Percentiles rank a stretch among this genome's conserved stretches.
phyloP scores from a whole-genome alignment of 2,329 filamentous ascomycete genomes.

The Pyrenophora tritici-repentis region DNA sequence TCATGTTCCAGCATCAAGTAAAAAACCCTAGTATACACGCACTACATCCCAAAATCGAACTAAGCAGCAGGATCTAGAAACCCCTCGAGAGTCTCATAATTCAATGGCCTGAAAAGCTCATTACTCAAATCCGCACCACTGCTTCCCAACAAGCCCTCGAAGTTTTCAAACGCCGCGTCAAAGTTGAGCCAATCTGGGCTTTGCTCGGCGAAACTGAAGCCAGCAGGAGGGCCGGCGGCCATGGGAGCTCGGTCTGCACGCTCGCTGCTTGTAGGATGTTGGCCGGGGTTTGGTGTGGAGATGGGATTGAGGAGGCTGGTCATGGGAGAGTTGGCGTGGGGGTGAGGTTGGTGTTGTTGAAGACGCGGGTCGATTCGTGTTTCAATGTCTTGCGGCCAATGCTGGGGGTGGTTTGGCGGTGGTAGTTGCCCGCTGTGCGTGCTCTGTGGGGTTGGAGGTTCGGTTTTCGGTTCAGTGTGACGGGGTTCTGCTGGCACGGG shows the following conservation, averaged over 20 bases:
- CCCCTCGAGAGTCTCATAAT: slow-evolving; percentile 43
- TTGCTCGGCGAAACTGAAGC: slow-evolving; percentile 41
- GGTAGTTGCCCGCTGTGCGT: slow-evolving; percentile 18
- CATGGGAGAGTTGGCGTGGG: slow-evolving; percentile 32
- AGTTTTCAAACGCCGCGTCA: slow-evolving; percentile 48
- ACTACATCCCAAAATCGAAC: too few relatives aligned
- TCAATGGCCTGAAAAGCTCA: slow-evolving; percentile 45
- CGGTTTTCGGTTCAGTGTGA: slow-evolving; percentile 25
- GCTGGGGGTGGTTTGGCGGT: slow-evolving; percentile 16
- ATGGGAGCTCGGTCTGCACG: slow-evolving; percentile 36
- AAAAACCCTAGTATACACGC: background rate
- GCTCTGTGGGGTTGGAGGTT: slow-evolving; percentile 24
- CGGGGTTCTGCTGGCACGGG: slow-evolving; percentile 26
- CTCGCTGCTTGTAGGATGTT: slow-evolving; percentile 47
- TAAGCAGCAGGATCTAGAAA: slow-evolving; percentile 37
- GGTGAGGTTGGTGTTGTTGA: slow-evolving; percentile 19
- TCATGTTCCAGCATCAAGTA: background rate
- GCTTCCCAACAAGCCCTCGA: slow-evolving; percentile 46
- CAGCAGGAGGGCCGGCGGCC: slow-evolving; percentile 17
- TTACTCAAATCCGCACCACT: slow-evolving; percentile 47
- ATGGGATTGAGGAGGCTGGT: slow-evolving; percentile 38
- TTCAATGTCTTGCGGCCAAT: slow-evolving; percentile 34
- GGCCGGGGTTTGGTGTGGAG: slow-evolving; percentile 35
- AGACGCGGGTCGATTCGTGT: slow-evolving; percentile 43
- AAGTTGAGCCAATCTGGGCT: slow-evolving; percentile 49